phyloP scores from a whole-genome alignment of 306 rosid species.

The Chamaecrista fasciculata region DNA sequence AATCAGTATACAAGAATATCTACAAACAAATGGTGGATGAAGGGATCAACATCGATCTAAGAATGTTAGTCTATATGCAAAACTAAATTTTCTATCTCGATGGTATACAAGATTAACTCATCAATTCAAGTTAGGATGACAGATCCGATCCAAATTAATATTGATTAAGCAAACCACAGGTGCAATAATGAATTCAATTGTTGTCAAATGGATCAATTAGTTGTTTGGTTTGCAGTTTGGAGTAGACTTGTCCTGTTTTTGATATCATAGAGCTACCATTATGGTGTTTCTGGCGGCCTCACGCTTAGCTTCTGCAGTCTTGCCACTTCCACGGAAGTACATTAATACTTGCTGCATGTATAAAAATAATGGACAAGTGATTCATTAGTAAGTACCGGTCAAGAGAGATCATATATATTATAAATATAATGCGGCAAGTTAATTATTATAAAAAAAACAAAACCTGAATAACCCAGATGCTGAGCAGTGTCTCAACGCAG shows the following conservation, averaged over 20 bases:
- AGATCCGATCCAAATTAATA: not conserved
- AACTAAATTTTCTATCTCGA: slow-evolving; percentile 25
- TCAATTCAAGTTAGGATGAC: not conserved
- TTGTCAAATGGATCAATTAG: not conserved
- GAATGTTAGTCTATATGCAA: slow-evolving; percentile 26
- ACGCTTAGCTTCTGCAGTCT: slow-evolving; percentile 66
- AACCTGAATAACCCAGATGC: slow-evolving; percentile 96
- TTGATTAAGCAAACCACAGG: not conserved
- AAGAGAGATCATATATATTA: no score
- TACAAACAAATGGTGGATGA: slow-evolving; percentile 7
- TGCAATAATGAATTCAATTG: not conserved
- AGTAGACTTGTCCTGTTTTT: slow-evolving; percentile 12
- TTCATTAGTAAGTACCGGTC: no score
- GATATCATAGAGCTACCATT: slow-evolving; percentile 69
- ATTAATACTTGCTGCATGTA: slow-evolving; percentile 85
- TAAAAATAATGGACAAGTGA: not conserved
- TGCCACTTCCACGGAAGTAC: slow-evolving; percentile 93
- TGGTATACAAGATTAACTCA: slow-evolving; percentile 5
- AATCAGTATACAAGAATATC: no score
- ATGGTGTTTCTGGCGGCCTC: slow-evolving; percentile 68
- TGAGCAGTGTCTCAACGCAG: slow-evolving; percentile 59
- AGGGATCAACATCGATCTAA: slow-evolving; percentile 18
- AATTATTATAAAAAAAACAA: no score
- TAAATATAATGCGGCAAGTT: no score
- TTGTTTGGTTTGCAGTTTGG: not conserved